Percentiles rank a stretch among this genome's conserved stretches.
phyloP scores from a whole-genome alignment of 2,329 filamentous ascomycete species.

The Hypoxylon sp. region DNA sequence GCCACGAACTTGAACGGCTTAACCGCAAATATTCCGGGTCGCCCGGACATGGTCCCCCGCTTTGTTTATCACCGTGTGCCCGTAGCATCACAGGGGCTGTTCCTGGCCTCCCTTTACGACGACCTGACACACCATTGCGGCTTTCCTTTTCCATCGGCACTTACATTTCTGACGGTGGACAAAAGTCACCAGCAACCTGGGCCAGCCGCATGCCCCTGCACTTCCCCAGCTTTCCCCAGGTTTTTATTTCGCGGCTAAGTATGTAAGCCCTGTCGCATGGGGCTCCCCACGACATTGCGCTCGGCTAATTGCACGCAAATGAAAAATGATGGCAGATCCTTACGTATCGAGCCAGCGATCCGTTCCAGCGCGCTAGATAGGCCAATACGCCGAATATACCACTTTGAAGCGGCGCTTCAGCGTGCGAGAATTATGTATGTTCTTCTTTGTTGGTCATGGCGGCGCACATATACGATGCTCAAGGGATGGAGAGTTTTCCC shows the following conservation, averaged over 20 bases:
- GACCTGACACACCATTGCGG: constrained; percentile 21
- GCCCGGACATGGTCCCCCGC: constrained; percentile 19
- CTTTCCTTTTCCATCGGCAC: constrained; percentile 28
- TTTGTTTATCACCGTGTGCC: constrained; percentile 29
- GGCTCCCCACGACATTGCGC: constrained; percentile 24
- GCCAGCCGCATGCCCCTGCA: constrained; percentile 30
- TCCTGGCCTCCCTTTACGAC: constrained; percentile 4
- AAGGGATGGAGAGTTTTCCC: not conserved
- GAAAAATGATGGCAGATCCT: constrained; percentile 29
- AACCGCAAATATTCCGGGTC: constrained; percentile 9
- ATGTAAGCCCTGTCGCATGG: constrained; percentile 22
- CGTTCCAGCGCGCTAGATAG: constrained; percentile 28
- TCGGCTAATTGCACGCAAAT: constrained; percentile 44
- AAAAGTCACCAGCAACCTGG: constrained; percentile 32
- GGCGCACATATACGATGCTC: constrained; percentile 9
- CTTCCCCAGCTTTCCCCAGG: constrained; percentile 38
- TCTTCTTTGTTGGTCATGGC: constrained; percentile 15
- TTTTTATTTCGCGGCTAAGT: constrained; percentile 47
- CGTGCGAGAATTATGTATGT: constrained; percentile 29
- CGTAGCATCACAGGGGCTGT: constrained; percentile 21
- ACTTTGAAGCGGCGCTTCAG: constrained; percentile 41
- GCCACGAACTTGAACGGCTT: constrained; percentile 7
- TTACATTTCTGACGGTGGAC: constrained; percentile 19
- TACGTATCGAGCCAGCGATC: constrained; percentile 13
- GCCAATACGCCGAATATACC: constrained; percentile 16